Evolutionary conservation across 768 basidiomycete genomes (phyloP).

Genomic region (Serpula lacrymans): DNA sequence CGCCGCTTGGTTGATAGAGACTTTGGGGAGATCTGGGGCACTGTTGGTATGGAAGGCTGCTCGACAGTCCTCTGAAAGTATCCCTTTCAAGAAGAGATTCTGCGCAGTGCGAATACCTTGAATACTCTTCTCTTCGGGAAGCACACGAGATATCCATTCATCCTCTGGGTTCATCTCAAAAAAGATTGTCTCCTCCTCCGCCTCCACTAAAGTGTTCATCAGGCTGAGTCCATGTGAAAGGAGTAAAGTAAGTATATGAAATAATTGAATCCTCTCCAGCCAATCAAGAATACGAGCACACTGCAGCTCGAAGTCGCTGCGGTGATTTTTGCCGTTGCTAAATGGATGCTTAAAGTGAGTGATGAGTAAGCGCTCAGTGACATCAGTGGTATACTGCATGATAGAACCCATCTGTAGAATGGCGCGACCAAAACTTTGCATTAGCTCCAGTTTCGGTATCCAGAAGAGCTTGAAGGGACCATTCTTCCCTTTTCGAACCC

Average conservation of each 20-base stretch:
- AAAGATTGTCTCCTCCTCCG: slow-evolving; percentile 6
- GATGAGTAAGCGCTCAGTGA: slow-evolving; percentile 32
- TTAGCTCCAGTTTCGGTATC: slow-evolving; percentile 41
- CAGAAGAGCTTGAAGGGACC: slow-evolving; percentile 28
- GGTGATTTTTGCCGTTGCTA: slow-evolving; percentile 1
- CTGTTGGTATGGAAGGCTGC: slow-evolving; percentile 21
- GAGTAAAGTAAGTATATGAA: too few relatives aligned
- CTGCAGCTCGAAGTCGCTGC: slow-evolving; percentile 26
- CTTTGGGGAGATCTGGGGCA: slow-evolving; percentile 13
- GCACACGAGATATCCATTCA: slow-evolving; percentile 2
- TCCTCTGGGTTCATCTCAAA: slow-evolving; percentile 5
- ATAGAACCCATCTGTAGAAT: slow-evolving; percentile 25
- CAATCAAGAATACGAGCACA: slow-evolving; percentile 30
- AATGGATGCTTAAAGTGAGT: slow-evolving; percentile 29
- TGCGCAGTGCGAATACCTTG: too few relatives aligned
- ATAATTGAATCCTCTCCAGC: slow-evolving; percentile 22
- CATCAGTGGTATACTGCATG: slow-evolving; percentile 33
- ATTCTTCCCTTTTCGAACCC: slow-evolving; percentile 22
- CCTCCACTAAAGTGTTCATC: slow-evolving; percentile 17
- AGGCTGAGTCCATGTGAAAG: too few relatives aligned
- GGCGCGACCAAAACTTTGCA: slow-evolving; percentile 29
- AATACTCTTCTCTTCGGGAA: too few relatives aligned
- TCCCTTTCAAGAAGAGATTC: too few relatives aligned
- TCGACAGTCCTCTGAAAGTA: too few relatives aligned
- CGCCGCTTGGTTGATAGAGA: slow-evolving; percentile 18